Conservation (phyloP, 352 stramenopile genomes). For the Globisporangium uncinulatum region DNA sequence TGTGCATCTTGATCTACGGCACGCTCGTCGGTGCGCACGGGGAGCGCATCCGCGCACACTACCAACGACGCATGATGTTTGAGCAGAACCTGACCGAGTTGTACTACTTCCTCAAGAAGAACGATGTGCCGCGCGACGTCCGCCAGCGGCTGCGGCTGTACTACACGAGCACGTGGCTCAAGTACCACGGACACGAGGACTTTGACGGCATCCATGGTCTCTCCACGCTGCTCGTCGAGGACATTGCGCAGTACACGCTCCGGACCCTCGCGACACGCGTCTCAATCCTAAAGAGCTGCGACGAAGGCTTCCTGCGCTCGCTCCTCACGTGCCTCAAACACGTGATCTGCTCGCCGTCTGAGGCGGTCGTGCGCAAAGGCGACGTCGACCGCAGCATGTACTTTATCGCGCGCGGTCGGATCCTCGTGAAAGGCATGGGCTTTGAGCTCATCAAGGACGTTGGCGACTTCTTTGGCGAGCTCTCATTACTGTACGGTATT, state of each 20-base stretch:
- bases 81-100: slow-evolving; percentile 64
- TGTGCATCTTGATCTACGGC: slow-evolving; percentile 68
- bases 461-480: slow-evolving; percentile 50
- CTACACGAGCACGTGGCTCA: slow-evolving; percentile 68
- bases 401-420: slow-evolving; percentile 57
- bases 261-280: slow-evolving; percentile 48
- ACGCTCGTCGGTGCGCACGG: slow-evolving; percentile 53
- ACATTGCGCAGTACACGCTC: slow-evolving; percentile 68
- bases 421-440: slow-evolving; percentile 49
- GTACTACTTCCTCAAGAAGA: slow-evolving; percentile 50
- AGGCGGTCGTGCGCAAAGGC: slow-evolving; percentile 56
- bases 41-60: slow-evolving; percentile 56
- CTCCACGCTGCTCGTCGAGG: slow-evolving; percentile 53
- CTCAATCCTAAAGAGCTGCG: slow-evolving; percentile 60
- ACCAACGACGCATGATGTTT: slow-evolving; percentile 65
- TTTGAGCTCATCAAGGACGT: slow-evolving; percentile 72
- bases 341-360: slow-evolving; percentile 55
- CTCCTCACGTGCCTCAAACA: slow-evolving; percentile 58
- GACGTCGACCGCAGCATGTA: slow-evolving; percentile 75
- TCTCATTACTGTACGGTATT: slow-evolving; percentile 59
- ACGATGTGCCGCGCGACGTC: slow-evolving; percentile 47
- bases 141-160: slow-evolving; percentile 48
- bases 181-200: slow-evolving; percentile 57
- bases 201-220: slow-evolving; percentile 48
- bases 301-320: slow-evolving; percentile 59